Conservation (phyloP, 2,329 filamentous ascomycete genomes). For the Sphaerostilbella broomeana region DNA sequence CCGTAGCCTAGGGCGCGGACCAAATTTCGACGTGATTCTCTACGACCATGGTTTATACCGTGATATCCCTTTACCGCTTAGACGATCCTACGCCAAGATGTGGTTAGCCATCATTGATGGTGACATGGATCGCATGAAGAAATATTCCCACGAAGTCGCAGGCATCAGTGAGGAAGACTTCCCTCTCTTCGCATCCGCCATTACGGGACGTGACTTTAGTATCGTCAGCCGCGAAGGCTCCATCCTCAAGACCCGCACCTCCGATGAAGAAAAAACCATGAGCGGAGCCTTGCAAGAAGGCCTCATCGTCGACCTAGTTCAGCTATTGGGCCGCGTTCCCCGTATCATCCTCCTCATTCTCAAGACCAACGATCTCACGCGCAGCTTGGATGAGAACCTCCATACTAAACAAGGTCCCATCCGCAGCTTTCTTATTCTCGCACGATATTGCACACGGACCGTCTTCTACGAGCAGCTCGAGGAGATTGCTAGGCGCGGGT, state of each 20-base stretch:
- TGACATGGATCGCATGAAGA: slow-evolving; percentile 78
- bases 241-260: slow-evolving; percentile 54
- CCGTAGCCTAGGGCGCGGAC: slow-evolving; percentile 39
- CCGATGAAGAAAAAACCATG: slow-evolving; percentile 80
- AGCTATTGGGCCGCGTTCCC: slow-evolving; percentile 81
- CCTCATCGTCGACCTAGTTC: slow-evolving; percentile 79
- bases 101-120: slow-evolving; percentile 94
- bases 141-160: slow-evolving; percentile 82
- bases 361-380: slow-evolving; percentile 95
- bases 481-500: slow-evolving; percentile 44
- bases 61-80: slow-evolving; percentile 72
- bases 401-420: slow-evolving; percentile 65
- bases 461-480: slow-evolving; percentile 61
- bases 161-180: slow-evolving; percentile 86
- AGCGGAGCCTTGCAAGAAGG: slow-evolving; percentile 78
- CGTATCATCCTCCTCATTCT: slow-evolving; percentile 89
- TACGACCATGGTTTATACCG: slow-evolving; percentile 98
- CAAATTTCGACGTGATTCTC: slow-evolving; percentile 91
- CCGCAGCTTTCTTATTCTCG: slow-evolving; percentile 60
- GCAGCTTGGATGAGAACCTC: slow-evolving; percentile 85
- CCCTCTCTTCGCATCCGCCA: slow-evolving; percentile 89
- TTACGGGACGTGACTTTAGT: slow-evolving; percentile 86
- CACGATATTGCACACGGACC: slow-evolving; percentile 60
- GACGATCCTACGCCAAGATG: slow-evolving; percentile 88
- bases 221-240: slow-evolving; percentile 59